Base-by-base conservation (phyloP, 495 filamentous ascomycete species). In the Penicillium ucsense region DNA sequence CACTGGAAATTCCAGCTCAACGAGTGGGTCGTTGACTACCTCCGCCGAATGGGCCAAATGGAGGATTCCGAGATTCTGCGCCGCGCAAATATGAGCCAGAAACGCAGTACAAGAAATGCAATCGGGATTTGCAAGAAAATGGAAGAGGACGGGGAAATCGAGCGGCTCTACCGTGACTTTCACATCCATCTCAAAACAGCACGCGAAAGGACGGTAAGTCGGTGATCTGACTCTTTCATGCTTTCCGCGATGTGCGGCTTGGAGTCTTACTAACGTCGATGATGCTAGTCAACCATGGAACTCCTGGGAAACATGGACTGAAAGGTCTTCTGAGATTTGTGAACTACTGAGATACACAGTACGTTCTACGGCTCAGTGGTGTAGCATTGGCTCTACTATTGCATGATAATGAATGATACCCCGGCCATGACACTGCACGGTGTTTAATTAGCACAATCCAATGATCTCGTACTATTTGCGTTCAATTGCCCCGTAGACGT, bases 1-100 rank as follows among this genome's bases (percentile, higher is more conserved):
- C 87, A 92, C 62, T 92, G 87, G 87, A 82, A 84, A 37, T 77
- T 76, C 54, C 77, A 80, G 31, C 79, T 91, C 37, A 83, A 86
- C 50, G 72, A 84, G 50, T 84, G 73, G 74, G 82, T 89, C 3
- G 69, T 84, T 9, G 69, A 78, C 10, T 77, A 77, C 44, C 75
- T 92, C 4, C 57, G 66, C 4, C 54, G 55, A 8, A 66, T 77
- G 41, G 83, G 83, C 8, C 72, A 80, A 47, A 60, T 76, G 32
- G 60, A 61, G 0, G 63, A 76, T 5, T 59, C 74, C 3, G 73
- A 79, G 43, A 66, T 86, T 27, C 57, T 83, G 4, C 61, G 76
- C 52, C 68, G 80, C 6, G 79, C 74, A 34, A 63, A 62, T 20
- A 66, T 70, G 73, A 78, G 66, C 40, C 61, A 66, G 40, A 80